These are phyloP conservation scores for Baorangia bicolor DNA, from an alignment of 768 basidiomycete species.

Conservation along the genomic window DNA sequence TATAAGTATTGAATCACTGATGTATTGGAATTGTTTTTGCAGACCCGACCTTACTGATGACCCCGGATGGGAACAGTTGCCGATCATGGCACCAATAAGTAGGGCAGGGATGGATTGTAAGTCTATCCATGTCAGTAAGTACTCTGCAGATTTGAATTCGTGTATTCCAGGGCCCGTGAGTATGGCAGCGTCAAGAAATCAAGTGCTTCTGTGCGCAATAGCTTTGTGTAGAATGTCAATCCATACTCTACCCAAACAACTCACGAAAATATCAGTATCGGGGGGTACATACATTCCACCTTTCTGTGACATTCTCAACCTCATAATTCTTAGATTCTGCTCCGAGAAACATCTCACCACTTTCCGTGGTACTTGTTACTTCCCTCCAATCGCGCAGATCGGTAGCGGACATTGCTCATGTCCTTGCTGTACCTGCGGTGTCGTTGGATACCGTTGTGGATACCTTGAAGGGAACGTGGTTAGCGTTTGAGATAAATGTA, in stretches of 20 bases:
- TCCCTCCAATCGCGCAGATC: slow-evolving; percentile 53
- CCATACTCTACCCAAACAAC: slow-evolving; percentile 44
- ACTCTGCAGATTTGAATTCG: neutral
- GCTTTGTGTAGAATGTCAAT: slow-evolving; percentile 46
- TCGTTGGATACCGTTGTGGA: slow-evolving; percentile 44
- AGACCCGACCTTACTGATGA: slow-evolving; percentile 57
- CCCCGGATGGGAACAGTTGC: slow-evolving; percentile 47
- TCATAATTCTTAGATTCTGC: slow-evolving; percentile 30
- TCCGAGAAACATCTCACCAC: slow-evolving; percentile 23
- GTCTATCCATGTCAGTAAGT: slow-evolving; percentile 14
- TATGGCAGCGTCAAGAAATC: slow-evolving; percentile 58
- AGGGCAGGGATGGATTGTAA: slow-evolving; percentile 51
- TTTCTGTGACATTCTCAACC: slow-evolving; percentile 2
- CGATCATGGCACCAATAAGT: slow-evolving; percentile 44
- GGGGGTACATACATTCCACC: slow-evolving; percentile 16
- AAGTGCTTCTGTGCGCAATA: slow-evolving; percentile 51
- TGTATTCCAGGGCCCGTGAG: slow-evolving; percentile 53
- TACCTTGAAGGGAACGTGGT: slow-evolving; percentile 46
- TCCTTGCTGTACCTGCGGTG: slow-evolving; percentile 44
- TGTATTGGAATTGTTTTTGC: neutral
- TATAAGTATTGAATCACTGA: neutral
- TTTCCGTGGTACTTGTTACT: slow-evolving; percentile 27
- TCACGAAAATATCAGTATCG: slow-evolving; percentile 5
- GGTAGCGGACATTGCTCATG: slow-evolving; percentile 60
- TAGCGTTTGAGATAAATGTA: slow-evolving; percentile 43